These are phyloP conservation scores for Myochromella boudieri DNA, from an alignment of 768 basidiomycete genomes.

Conservation along the genomic window DNA sequence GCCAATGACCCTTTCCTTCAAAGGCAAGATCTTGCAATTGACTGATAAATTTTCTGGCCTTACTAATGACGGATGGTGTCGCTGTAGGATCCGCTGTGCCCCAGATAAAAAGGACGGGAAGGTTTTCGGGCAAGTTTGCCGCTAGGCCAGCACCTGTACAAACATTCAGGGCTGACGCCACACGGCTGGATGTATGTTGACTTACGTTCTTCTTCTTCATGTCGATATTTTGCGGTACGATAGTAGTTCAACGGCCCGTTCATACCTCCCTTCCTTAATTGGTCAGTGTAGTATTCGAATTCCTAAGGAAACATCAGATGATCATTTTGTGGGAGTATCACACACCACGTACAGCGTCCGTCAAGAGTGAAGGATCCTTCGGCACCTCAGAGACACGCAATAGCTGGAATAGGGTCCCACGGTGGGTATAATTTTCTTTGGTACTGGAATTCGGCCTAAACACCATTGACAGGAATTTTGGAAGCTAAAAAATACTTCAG, in stretches of 20 bases:
- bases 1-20: conserved; percentile 65
- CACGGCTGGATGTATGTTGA: not conserved
- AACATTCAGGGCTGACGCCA: conserved; percentile 2
- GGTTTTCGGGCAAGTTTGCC: conserved; percentile 38
- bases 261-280: conserved; percentile 51
- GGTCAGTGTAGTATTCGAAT: conserved; percentile 46
- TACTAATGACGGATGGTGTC: conserved; percentile 37
- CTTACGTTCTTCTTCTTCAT: conserved; percentile 61
- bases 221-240: conserved; percentile 57
- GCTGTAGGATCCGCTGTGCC: conserved; percentile 56
- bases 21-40: conserved; percentile 50
- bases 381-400: conserved; percentile 15
- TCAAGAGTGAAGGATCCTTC: conserved; percentile 22
- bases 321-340: no score
- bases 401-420: conserved; percentile 27
- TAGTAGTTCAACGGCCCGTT: conserved; percentile 79
- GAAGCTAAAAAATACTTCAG: conserved; percentile 34
- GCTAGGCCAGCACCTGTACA: conserved; percentile 42
- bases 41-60: conserved; percentile 49
- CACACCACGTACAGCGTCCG: conserved; percentile 23
- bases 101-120: conserved; percentile 63
- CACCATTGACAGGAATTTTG: conserved; percentile 32
- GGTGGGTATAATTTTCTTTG: conserved; percentile 18
- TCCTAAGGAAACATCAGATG: conserved; percentile 46
- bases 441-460: conserved; percentile 22